Evolutionary conservation across 148 eudicot genomes (phyloP), one percentile per base, ranked within the genome.

Genomic region (Rhododendron simsii): DNA sequence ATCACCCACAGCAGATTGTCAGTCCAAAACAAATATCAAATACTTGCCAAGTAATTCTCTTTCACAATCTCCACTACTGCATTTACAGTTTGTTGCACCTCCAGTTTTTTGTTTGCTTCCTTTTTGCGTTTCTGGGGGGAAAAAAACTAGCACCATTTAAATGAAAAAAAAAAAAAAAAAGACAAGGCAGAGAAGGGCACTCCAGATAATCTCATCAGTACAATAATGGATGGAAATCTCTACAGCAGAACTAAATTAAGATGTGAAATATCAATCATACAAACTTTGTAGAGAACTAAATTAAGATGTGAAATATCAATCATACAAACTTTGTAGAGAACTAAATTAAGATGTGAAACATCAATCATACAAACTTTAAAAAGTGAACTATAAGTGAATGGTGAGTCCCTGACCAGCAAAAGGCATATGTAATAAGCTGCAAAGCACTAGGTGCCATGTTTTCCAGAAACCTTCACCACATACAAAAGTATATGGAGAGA

Each of bases 11-110:
- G 73, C 47, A 35, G n/a, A 69, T 48, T 69, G 26, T 55, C 51
- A 65, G 45, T 37, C 28, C 69, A 9, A 71, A 77, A n/a, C 12
- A 82, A 41, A 57, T 9, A 82, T 63, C 13, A 30, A 78, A 73
- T 10, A 89, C 90, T 88, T 91, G 88, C 99, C 95, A 97, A 88
- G 89, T 97, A 95, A 47, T 90, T 92, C 87, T 95, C 98, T 87
- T 97, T 95, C 82, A 95, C 95, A 85, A 95, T 91, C 92, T 97
- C 99, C 82, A 95, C 95, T 39, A 87, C 79, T 23, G 98, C 96
- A 86, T 89, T 91, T 75, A 95, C 93, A 76, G 90, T 89, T 90
- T 90, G 91, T 83, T 93, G 92, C 85, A 92, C 90, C 91, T 95
- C 94, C 91, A 97, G 82, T 45, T 93, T 94, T 69, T 86, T 92